Conservation (phyloP, 805 yeast genomes). For the Pichia gijzeniarum region DNA sequence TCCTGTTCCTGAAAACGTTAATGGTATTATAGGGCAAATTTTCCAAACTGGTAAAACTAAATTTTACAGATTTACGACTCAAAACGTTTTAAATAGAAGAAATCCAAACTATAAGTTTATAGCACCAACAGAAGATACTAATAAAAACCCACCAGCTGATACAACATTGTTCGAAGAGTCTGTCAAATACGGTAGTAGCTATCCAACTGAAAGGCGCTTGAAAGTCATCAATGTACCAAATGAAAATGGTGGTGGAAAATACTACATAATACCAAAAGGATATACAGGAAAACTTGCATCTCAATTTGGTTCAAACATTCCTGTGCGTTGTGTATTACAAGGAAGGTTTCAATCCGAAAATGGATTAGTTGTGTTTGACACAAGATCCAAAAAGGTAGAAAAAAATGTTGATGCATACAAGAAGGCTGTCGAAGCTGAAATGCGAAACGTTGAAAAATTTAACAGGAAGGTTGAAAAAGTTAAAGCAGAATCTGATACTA, state of each 20-base stretch:
- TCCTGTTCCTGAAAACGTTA: constrained; percentile 16
- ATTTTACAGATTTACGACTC: constrained; percentile 45
- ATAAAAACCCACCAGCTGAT: not conserved
- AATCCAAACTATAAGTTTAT: constrained; percentile 4
- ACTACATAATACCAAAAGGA: constrained; percentile 7
- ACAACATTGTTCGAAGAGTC: constrained; percentile 11
- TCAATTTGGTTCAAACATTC: not conserved
- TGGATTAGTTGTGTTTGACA: not conserved
- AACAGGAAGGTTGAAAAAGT: not conserved
- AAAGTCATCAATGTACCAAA: constrained; percentile 1
- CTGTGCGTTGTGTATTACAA: not conserved
- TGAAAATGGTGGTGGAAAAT: not conserved
- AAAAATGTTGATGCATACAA: not conserved
- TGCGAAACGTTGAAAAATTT: not conserved
- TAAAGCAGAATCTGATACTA: not conserved
- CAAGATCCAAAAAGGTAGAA: not conserved
- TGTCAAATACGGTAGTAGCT: constrained; percentile 4
- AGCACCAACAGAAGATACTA: not conserved
- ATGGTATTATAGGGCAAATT: constrained; percentile 13
- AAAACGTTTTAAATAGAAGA: constrained; percentile 7
- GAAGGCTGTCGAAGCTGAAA: not conserved
- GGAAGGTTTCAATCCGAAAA: constrained; percentile 3
- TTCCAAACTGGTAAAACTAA: constrained; percentile 56
- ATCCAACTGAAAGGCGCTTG: constrained; percentile 5
- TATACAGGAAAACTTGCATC: constrained; percentile 1